Conservation (phyloP, 2,329 filamentous ascomycete species). For the Zasmidium angulare region DNA sequence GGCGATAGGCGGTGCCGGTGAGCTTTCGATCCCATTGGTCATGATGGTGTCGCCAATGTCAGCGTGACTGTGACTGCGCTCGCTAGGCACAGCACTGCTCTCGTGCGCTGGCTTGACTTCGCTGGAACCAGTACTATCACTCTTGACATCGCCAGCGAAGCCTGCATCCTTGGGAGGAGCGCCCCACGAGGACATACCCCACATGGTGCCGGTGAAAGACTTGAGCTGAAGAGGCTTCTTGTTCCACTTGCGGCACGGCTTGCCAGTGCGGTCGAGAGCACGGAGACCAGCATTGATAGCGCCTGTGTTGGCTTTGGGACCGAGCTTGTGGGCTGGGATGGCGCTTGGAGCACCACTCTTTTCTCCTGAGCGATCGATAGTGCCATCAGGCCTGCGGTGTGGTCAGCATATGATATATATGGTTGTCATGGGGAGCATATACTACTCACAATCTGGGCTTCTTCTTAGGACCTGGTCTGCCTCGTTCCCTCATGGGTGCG, state of each 20-base stretch:
- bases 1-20: conserved; percentile 41
- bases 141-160: conserved; percentile 61
- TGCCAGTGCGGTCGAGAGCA: conserved; percentile 86
- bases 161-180: conserved; percentile 60
- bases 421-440: no score
- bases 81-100: conserved; percentile 59
- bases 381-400: conserved; percentile 50
- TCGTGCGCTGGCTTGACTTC: conserved; percentile 55
- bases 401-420: conserved; percentile 27
- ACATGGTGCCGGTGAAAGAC: conserved; percentile 85
- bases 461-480: conserved; percentile 95
- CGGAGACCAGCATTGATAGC: conserved; percentile 96
- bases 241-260: conserved; percentile 89
- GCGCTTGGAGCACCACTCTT: conserved; percentile 18
- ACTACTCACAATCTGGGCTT: conserved; percentile 88
- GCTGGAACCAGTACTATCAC: conserved; percentile 55
- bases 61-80: conserved; percentile 57
- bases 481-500: conserved; percentile 40
- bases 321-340: conserved; percentile 71
- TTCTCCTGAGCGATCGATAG: conserved; percentile 41
- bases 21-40: conserved; percentile 36
- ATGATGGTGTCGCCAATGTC: conserved; percentile 39
- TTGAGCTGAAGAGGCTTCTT: conserved; percentile 81
- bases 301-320: conserved; percentile 93
- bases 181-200: conserved; percentile 81